phyloP scores from a whole-genome alignment of 2,329 filamentous ascomycete genomes.

The Colletotrichum acutatum region DNA sequence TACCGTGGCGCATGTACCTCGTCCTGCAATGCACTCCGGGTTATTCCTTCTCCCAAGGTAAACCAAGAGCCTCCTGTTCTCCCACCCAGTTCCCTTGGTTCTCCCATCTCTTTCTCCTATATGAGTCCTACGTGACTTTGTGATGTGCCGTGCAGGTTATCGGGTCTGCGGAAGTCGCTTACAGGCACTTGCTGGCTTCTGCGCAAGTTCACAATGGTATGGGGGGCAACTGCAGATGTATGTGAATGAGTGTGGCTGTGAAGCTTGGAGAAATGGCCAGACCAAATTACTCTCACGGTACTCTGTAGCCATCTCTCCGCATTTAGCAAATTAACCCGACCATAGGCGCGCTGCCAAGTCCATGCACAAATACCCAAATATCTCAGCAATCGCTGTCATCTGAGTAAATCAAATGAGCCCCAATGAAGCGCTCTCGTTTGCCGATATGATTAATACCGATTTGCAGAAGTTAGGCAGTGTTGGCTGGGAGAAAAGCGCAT shows the following conservation, averaged over 20 bases:
- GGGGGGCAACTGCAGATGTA: not conserved
- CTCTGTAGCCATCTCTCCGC: not conserved
- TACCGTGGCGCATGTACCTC: not conserved
- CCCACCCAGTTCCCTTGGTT: not conserved
- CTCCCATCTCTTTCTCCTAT: too few relatives aligned
- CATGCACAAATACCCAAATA: not conserved
- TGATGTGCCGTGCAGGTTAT: not conserved
- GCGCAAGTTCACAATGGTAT: not conserved
- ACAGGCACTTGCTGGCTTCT: not conserved
- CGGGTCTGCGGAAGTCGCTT: not conserved
- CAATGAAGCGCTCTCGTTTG: not conserved
- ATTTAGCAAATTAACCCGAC: constrained; percentile 13
- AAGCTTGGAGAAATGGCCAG: constrained; percentile 13
- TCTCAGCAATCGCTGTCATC: not conserved
- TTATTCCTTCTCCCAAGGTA: not conserved
- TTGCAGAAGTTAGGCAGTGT: not conserved
- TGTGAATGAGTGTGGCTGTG: constrained; percentile 26
- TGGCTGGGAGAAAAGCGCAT: not conserved
- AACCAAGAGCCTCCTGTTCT: not conserved
- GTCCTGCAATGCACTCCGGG: not conserved
- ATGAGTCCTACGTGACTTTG: too few relatives aligned
- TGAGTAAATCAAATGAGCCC: not conserved
- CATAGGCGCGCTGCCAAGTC: not conserved
- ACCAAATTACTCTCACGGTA: not conserved
- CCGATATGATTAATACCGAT: not conserved